A percentile compares a stretch with the other conserved stretches of the same genome.
Conservation (phyloP, 305 asterid genomes). For the Fraxinus latifolia region DNA sequence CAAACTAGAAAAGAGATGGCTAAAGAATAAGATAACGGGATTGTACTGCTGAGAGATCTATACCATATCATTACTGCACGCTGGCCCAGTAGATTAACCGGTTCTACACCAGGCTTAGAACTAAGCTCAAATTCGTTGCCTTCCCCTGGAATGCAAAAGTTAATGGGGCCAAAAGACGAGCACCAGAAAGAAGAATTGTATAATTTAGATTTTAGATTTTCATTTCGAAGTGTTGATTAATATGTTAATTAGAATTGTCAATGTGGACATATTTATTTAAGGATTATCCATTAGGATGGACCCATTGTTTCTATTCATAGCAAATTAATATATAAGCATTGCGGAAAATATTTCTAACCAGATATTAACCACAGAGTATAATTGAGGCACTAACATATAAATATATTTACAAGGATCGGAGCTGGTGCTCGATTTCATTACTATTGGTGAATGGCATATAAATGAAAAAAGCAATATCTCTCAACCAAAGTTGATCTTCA, state of each 20-base stretch:
- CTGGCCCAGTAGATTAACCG: constrained; percentile 53
- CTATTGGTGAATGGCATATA: background rate
- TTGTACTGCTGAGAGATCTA: constrained; percentile 41
- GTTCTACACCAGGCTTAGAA: constrained; percentile 41
- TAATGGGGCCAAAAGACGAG: background rate
- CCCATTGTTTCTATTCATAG: background rate
- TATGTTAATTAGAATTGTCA: background rate
- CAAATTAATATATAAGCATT: background rate
- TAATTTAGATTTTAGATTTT: background rate
- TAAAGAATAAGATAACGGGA: constrained; percentile 57
- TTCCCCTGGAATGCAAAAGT: constrained; percentile 41
- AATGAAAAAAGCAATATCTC: background rate
- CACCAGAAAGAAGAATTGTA: background rate
- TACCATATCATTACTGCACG: constrained; percentile 60
- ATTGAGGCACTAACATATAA: background rate
- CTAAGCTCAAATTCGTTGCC: constrained; percentile 31
- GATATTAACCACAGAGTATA: background rate
- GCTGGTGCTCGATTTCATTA: background rate
- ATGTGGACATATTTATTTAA: background rate
- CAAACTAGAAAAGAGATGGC: constrained; percentile 71
- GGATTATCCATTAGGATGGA: background rate
- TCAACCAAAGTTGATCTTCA: background rate
- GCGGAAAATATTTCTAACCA: background rate
- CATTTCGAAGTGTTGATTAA: background rate
- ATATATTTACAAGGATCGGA: background rate